A percentile compares a stretch with the other conserved stretches of the same genome.
These are phyloP conservation scores for Dipteronia sinensis DNA, from an alignment of 345 rosid genomes.

Conservation along the genomic window DNA sequence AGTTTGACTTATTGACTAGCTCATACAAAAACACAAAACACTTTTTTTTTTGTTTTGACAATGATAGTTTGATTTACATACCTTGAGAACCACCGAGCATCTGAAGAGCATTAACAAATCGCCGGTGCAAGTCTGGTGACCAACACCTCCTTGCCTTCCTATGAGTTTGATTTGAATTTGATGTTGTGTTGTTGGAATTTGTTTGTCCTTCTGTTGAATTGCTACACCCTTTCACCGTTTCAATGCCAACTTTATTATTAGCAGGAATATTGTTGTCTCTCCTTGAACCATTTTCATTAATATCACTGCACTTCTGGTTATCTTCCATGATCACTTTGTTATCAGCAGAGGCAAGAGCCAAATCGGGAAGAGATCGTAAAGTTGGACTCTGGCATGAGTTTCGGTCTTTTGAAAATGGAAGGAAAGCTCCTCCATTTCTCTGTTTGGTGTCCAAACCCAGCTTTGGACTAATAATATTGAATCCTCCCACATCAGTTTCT, in stretches of 20 bases:
- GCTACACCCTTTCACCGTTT: slow-evolving; percentile 36
- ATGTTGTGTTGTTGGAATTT: slow-evolving; percentile 21
- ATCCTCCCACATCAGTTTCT: slow-evolving; percentile 56
- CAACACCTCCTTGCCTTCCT: slow-evolving; percentile 97
- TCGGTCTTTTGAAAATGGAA: slow-evolving; percentile 86
- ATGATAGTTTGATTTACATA: slow-evolving; percentile 24
- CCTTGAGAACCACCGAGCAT: slow-evolving; percentile 99
- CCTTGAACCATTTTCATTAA: slow-evolving; percentile 34
- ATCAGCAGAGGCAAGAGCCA: slow-evolving; percentile 56
- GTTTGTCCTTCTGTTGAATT: slow-evolving; percentile 43
- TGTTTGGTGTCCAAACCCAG: slow-evolving; percentile 59
- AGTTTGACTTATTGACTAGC: background rate
- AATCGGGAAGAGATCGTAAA: slow-evolving; percentile 51
- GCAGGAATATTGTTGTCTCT: slow-evolving; percentile 38
- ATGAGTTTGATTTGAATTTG: slow-evolving; percentile 50
- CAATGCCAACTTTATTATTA: slow-evolving; percentile 23
- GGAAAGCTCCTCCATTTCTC: slow-evolving; percentile 88
- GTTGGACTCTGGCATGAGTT: slow-evolving; percentile 41
- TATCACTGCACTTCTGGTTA: slow-evolving; percentile 41
- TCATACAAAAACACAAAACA: background rate
- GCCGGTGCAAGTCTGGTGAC: slow-evolving; percentile 97
- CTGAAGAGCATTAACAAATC: slow-evolving; percentile 95
- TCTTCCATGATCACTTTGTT: slow-evolving; percentile 48
- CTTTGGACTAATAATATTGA: slow-evolving; percentile 60
- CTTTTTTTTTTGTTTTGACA: background rate